A percentile compares a stretch with the other conserved stretches of the same genome.
Conservation (phyloP, 208 protist genomes). For the Phytomonas sp. region DNA sequence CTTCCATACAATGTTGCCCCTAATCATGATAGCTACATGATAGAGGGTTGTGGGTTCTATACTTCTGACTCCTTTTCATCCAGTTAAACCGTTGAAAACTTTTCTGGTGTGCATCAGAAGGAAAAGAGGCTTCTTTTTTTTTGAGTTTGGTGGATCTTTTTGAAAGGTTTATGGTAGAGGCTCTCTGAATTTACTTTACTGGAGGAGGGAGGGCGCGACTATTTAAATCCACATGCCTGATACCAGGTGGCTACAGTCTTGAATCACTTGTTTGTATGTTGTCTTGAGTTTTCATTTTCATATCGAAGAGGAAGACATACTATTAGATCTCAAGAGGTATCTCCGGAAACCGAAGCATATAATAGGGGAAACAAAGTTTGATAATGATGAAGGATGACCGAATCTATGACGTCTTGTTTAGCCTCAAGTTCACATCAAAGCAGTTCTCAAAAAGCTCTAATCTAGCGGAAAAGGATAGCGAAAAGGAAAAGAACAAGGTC, state of each 20-base stretch:
- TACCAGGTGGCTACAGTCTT: background rate
- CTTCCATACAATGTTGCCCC: background rate
- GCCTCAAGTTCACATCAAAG: conserved; percentile 95
- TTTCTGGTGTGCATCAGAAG: background rate
- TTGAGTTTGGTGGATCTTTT: background rate
- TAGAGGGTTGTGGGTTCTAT: background rate
- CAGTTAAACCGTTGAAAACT: background rate
- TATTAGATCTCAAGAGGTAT: background rate
- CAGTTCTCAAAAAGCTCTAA: conserved; percentile 86
- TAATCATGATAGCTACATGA: background rate
- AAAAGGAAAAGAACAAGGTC: conserved; percentile 90
- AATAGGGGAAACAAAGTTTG: conserved; percentile 8
- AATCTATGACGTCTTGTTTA: conserved; percentile 91
- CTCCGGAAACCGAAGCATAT: conserved; percentile 4
- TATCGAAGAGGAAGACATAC: background rate
- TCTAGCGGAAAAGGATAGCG: conserved; percentile 85
- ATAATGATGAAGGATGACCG: conserved; percentile 62
- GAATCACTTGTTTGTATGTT: background rate
- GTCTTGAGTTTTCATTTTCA: background rate
- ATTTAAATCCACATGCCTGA: background rate
- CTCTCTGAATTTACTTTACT: background rate
- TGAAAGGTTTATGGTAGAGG: background rate
- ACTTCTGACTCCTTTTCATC: background rate
- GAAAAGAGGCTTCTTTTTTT: background rate
- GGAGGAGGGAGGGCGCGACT: background rate